Evolutionary conservation across 805 yeast species (phyloP).

Genomic region (Teunomyces panamensis): DNA sequence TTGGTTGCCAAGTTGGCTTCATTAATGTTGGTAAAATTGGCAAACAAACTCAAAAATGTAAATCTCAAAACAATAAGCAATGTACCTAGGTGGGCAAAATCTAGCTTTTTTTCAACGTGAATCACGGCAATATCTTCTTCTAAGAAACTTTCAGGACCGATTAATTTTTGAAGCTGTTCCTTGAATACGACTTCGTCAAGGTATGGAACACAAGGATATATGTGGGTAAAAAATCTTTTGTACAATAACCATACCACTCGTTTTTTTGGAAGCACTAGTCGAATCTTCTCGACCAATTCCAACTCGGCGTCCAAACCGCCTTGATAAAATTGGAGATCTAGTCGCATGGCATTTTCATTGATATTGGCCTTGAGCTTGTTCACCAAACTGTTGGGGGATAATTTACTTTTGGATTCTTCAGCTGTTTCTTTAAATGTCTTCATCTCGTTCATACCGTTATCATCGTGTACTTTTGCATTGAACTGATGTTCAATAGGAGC

Average conservation of each 20-base stretch:
- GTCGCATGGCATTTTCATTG: slow-evolving; percentile 14
- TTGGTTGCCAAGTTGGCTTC: slow-evolving; percentile 10
- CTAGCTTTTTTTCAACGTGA: slow-evolving; percentile 13
- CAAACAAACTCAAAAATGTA: slow-evolving; percentile 18
- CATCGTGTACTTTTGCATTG: slow-evolving; percentile 6
- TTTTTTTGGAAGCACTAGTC: slow-evolving; percentile 19
- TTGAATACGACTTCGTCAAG: slow-evolving; percentile 26
- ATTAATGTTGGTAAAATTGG: slow-evolving; percentile 15
- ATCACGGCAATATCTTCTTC: slow-evolving; percentile 12
- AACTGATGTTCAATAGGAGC: slow-evolving; percentile 8
- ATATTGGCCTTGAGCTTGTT: slow-evolving; percentile 1
- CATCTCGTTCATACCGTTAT: slow-evolving; percentile 8
- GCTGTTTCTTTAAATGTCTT: slow-evolving; percentile 5
- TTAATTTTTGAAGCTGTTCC: slow-evolving; percentile 13
- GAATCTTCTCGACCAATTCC: slow-evolving; percentile 17
- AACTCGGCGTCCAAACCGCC: slow-evolving; percentile 17
- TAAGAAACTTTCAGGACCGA: slow-evolving; percentile 14
- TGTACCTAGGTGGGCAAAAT: slow-evolving; percentile 18
- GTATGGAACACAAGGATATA: slow-evolving; percentile 26
- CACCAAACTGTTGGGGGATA: background rate
- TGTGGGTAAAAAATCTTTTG: slow-evolving; percentile 23
- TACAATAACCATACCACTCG: slow-evolving; percentile 24
- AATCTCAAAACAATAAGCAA: slow-evolving; percentile 21
- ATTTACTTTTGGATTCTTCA: background rate
- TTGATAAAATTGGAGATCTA: slow-evolving; percentile 17